Base-by-base conservation (phyloP, 345 rosid species). In the Gossypioides kirkii region DNA sequence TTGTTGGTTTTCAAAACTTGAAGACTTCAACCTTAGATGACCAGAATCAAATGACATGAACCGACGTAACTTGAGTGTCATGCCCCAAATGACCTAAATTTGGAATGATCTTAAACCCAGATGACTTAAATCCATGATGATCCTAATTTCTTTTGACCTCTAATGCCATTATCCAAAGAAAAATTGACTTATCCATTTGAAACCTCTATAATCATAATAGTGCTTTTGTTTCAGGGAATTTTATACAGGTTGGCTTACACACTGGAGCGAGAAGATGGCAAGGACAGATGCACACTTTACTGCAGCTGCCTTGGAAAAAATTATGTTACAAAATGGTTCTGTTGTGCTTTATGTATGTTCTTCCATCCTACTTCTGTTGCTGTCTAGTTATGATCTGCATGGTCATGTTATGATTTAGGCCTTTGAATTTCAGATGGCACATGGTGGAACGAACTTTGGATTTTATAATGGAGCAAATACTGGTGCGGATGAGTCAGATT, bases 161-260 rank as follows among this genome's bases (percentile, higher is more conserved):
- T 4, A 58, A 23, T 58, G 36, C 7, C 61, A 23, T 10, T 3
- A 58, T 23, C 61, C 61, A 23, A 58, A 55, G 8, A 32, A 17
- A 23, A 58, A 23, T 25, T 58, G 61, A 23, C 36, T 16, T 23
- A 16, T 32, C 17, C 61, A 10, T 58, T 58, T 58, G 61, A 23
- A 17, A 58, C 36, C 61, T 23, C 36, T 58, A 58, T 11, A 23
- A 58, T 8, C 65, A 61, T 36, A 17, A 61, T 61, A 32, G 38
- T 61, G 43, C 65, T 25, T 7, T 56, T 70, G 47, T 78, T 80
- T 76, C 84, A 94, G 97, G 72, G 98, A 94, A 83, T 94, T 94
- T 68, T 94, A 94, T 64, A 94, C 98, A 18, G 98, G 98, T 43
- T 94, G 98, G 98, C 90, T 94, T 74, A 94, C 97, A 26, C 98